Base-by-base conservation (phyloP, 257 asterid genomes). In the Solanum chilense region DNA sequence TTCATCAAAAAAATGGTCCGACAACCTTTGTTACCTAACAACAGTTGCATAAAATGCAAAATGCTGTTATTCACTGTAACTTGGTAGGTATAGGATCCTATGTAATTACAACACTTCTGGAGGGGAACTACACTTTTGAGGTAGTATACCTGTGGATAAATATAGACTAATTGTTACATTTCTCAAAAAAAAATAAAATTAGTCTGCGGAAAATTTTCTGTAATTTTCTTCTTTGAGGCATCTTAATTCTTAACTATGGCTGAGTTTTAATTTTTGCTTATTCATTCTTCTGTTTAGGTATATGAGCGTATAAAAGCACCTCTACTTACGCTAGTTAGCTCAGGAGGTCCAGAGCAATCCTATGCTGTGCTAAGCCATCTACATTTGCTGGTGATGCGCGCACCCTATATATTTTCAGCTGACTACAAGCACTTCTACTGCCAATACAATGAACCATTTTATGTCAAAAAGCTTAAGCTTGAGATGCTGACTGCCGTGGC, bases 271-370 rank as follows among this genome's bases (percentile, higher is more conserved):
- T 70, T 71, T 86, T 60, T 16, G 16, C 35, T 49, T 39, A 52
- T 23, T 73, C 70, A 76, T 82, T 75, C 88, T 87, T 89, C 77
- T 86, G 21, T 83, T 82, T 80, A 97, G 99, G 99, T 97, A 25
- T 97, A 97, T 78, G 99, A 97, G 92, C 98, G 99, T 85, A 95
- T 97, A 83, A 97, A 96, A 97, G 99, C 99, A 74, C 99, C 99
- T 90, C 90, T 97, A 84, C 99, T 97, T 90, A 97, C 99, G 15
- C 89, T 93, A 91, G 99, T 94, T 74, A 96, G 99, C 97, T 96
- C 99, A 14, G 99, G 99, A 90, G 94, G 99, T 89, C 96, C 99
- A 10, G 99, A 97, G 92, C 99, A 95, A 87, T 97, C 99, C 21
- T 96, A 93, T 85, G 99, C 99, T 27, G 96, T 97, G 76, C 90